Percentiles rank a stretch among this genome's conserved stretches.
Conservation (phyloP, 129 eudicot species). For the Flaveria brownii region DNA sequence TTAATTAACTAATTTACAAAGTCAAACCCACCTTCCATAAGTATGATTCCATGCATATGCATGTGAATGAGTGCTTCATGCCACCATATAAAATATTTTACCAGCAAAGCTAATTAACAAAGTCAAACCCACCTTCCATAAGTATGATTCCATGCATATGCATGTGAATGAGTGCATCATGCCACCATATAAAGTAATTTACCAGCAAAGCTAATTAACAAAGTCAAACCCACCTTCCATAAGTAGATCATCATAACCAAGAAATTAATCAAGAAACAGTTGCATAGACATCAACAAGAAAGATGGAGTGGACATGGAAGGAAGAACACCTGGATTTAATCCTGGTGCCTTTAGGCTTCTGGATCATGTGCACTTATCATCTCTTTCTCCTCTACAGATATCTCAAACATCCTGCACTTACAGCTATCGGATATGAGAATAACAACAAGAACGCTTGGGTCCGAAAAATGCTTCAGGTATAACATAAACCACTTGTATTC, state of each 20-base stretch:
- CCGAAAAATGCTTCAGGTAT: conserved; percentile 57
- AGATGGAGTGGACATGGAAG: conserved; percentile 57
- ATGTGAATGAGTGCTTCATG: too few species aligned
- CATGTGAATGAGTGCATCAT: conserved; percentile 22
- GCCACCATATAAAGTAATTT: conserved; percentile 10
- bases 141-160: conserved; percentile 4
- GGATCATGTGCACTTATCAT: conserved; percentile 67
- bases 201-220: not conserved
- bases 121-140: conserved; percentile 21
- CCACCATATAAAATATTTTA: too few species aligned
- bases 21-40: too few species aligned
- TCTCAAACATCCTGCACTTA: conserved; percentile 44
- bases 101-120: conserved; percentile 9
- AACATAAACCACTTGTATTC: not conserved
- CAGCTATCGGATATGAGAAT: conserved; percentile 64
- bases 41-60: too few species aligned
- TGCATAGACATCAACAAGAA: not conserved
- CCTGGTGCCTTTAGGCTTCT: conserved; percentile 63
- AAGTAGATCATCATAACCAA: not conserved
- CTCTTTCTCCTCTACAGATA: conserved; percentile 64
- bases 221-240: conserved; percentile 26
- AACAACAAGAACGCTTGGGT: conserved; percentile 73
- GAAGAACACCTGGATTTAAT: conserved; percentile 63
- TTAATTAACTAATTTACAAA: too few species aligned
- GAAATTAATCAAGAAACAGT: not conserved